A percentile compares a stretch with the other conserved stretches of the same genome.
These are phyloP conservation scores for Pythium phragmitis DNA, from an alignment of 352 stramenopile genomes.

Conservation along the genomic window DNA sequence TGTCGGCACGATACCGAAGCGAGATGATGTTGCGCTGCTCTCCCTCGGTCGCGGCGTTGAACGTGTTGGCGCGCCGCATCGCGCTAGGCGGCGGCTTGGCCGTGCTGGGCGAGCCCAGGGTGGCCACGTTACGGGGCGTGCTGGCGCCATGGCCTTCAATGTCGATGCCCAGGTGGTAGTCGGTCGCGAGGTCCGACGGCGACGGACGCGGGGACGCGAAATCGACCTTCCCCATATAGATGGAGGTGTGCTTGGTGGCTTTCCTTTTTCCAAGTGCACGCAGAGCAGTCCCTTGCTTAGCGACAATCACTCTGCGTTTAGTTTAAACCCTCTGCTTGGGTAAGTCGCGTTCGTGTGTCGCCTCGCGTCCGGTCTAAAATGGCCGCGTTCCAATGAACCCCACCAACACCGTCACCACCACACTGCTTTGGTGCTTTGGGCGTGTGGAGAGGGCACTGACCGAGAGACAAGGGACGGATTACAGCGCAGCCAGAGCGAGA, in stretches of 20 bases:
- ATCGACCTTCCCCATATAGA: conserved; percentile 56
- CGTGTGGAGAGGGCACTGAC: background rate
- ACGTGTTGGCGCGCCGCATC: conserved; percentile 68
- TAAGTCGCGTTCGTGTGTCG: background rate
- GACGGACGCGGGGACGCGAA: conserved; percentile 50
- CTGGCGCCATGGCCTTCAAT: conserved; percentile 19
- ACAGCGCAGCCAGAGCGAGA: background rate
- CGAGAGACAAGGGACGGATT: background rate
- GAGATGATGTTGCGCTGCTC: conserved; percentile 88
- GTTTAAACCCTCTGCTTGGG: background rate
- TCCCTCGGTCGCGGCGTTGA: conserved; percentile 64
- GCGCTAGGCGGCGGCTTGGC: conserved; percentile 22
- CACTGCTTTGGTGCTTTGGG: background rate
- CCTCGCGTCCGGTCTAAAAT: background rate
- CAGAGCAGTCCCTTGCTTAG: background rate
- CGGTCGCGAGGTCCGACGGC: conserved; percentile 48
- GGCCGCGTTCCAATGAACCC: background rate
- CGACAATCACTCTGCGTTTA: conserved; percentile 21
- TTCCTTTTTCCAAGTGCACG: background rate
- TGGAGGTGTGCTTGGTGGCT: background rate
- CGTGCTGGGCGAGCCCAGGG: conserved; percentile 7
- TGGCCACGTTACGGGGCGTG: conserved; percentile 4
- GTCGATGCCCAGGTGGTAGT: conserved; percentile 69
- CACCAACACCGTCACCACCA: background rate
- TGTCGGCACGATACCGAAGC: conserved; percentile 80